phyloP scores from a whole-genome alignment of 164 flowering plant species.

The Tinospora cordifolia region DNA sequence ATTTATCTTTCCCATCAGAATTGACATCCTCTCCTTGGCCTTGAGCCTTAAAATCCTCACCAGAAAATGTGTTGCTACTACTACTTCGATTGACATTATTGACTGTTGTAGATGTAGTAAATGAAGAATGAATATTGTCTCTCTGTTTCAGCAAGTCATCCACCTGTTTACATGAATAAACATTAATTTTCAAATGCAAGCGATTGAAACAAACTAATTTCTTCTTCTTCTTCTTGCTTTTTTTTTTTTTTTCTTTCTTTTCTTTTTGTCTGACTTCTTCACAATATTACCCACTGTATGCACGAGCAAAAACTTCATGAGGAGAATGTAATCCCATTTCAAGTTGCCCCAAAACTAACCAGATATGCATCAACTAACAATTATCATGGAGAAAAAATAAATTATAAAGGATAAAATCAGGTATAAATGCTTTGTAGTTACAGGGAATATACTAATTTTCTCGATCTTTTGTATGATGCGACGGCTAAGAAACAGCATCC shows the following conservation, averaged over 20 bases:
- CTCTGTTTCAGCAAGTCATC: slow-evolving; percentile 89
- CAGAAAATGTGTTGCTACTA: slow-evolving; percentile 38
- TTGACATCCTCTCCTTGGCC: slow-evolving; percentile 55
- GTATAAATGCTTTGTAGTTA: background rate
- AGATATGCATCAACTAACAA: background rate
- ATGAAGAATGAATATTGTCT: slow-evolving; percentile 74
- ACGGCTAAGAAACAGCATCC: background rate
- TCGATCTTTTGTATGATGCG: background rate
- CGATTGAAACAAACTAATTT: background rate
- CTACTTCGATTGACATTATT: slow-evolving; percentile 24
- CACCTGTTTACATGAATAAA: slow-evolving; percentile 40
- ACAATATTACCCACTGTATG: too few relatives aligned
- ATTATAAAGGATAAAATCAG: too few relatives aligned
- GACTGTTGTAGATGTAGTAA: slow-evolving; percentile 34
- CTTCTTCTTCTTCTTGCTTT: too few relatives aligned
- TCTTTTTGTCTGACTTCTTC: too few relatives aligned
- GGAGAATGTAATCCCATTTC: background rate
- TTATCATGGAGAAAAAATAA: too few relatives aligned
- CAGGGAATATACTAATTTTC: background rate
- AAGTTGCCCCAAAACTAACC: background rate
- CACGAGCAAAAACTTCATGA: background rate
- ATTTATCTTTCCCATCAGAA: slow-evolving; percentile 74
- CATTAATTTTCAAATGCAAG: background rate
- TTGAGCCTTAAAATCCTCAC: slow-evolving; percentile 50
- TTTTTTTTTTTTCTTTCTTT: too few relatives aligned